These are phyloP conservation scores for Ceratobasidium sp. DNA, from an alignment of 1,284 basidiomycete genomes.

Conservation along the genomic window DNA sequence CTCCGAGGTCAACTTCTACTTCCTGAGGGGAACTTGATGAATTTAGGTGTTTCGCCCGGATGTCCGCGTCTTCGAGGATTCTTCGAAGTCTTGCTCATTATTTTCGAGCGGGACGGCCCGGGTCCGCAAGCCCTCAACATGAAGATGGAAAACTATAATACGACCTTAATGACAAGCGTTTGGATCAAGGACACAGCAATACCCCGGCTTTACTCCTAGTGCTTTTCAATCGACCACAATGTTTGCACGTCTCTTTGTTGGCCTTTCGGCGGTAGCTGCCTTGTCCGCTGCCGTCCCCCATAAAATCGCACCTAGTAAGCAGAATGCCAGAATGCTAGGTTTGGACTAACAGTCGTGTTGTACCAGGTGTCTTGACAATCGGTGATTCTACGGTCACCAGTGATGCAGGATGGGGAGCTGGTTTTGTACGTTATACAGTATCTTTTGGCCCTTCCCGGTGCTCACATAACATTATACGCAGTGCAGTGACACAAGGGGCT, in stretches of 20 bases:
- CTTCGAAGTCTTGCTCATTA: slow-evolving; percentile 1
- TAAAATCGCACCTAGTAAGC: slow-evolving; percentile 18
- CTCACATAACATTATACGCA: not conserved
- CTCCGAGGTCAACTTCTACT: no score
- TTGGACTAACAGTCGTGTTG: not conserved
- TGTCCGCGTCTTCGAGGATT: slow-evolving; percentile 11
- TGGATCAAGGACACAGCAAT: not conserved
- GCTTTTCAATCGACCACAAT: not conserved
- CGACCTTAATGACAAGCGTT: not conserved
- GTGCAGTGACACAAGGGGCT: slow-evolving; percentile 26
- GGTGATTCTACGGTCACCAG: slow-evolving; percentile 36
- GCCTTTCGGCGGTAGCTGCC: not conserved
- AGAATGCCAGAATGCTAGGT: not conserved
- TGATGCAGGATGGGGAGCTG: slow-evolving; percentile 35
- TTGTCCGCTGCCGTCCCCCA: slow-evolving; percentile 15
- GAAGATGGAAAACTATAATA: not conserved
- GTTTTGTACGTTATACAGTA: slow-evolving; percentile 12
- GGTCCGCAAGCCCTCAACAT: not conserved
- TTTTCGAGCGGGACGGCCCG: not conserved
- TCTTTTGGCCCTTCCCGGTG: not conserved
- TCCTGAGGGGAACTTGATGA: not conserved
- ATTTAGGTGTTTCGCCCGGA: slow-evolving; percentile 23
- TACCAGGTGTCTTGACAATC: slow-evolving; percentile 22
- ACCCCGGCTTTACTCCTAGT: not conserved
- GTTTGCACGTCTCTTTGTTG: not conserved